These are phyloP conservation scores for Pyrenochaeta sp. DNA, from an alignment of 2,329 filamentous ascomycete genomes.

Conservation along the genomic window DNA sequence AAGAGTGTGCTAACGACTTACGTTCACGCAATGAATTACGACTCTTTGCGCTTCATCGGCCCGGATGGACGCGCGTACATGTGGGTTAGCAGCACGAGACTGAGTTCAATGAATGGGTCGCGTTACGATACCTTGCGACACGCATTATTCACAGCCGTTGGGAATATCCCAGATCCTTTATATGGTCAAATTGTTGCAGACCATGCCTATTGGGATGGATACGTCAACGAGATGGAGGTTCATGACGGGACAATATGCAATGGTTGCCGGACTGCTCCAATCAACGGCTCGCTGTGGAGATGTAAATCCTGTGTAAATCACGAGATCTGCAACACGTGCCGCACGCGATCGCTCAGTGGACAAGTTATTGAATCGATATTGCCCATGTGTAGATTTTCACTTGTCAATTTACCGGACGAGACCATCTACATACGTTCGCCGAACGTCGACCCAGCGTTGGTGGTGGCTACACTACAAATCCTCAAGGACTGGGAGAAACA, in stretches of 20 bases:
- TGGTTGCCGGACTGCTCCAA: conserved; percentile 28
- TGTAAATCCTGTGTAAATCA: conserved; percentile 35
- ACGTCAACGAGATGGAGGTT: conserved; percentile 18
- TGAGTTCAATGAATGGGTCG: conserved; percentile 30
- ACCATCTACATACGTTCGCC: conserved; percentile 34
- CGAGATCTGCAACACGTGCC: conserved; percentile 33
- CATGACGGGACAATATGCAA: conserved; percentile 25
- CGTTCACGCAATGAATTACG: conserved; percentile 40
- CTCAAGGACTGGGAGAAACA: conserved; percentile 45
- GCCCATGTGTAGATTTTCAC: conserved; percentile 25
- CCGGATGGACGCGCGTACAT: conserved; percentile 35
- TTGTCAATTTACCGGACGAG: conserved; percentile 38
- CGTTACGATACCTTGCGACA: conserved; percentile 42
- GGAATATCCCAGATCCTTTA: conserved; percentile 32
- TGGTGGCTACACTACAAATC: conserved; percentile 40
- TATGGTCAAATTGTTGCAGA: conserved; percentile 46
- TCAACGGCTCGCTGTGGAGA: conserved; percentile 35
- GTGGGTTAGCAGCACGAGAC: conserved; percentile 39
- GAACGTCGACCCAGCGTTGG: conserved; percentile 32
- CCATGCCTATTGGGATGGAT: conserved; percentile 45
- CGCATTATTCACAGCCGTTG: conserved; percentile 36
- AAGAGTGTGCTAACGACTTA: conserved; percentile 37
- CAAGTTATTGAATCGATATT: conserved; percentile 15
- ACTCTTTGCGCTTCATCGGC: conserved; percentile 40
- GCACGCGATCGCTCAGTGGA: conserved; percentile 4